Conservation (phyloP, 371 early-diverging fungal genomes). For the Circinella minor region DNA sequence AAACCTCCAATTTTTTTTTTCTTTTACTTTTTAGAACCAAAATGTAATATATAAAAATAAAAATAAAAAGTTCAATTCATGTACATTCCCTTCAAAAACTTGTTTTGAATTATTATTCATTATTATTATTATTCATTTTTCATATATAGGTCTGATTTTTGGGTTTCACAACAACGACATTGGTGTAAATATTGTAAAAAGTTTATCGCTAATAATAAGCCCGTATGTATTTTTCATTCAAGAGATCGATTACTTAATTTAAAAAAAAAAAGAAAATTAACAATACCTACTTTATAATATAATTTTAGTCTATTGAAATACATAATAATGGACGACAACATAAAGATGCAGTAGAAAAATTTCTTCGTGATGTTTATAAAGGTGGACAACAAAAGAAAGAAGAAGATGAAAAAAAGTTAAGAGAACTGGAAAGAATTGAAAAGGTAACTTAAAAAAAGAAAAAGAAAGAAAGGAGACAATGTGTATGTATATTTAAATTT, state of each 20-base stretch:
- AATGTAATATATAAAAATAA: too few species aligned
- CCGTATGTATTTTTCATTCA: constrained; percentile 48
- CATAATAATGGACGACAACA: constrained; percentile 75
- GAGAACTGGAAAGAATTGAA: constrained; percentile 68
- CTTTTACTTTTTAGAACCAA: too few species aligned
- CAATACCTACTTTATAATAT: not conserved
- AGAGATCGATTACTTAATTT: not conserved
- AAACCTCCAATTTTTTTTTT: too few species aligned
- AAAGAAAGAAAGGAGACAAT: not conserved
- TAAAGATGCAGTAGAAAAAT: constrained; percentile 71
- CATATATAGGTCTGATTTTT: constrained; percentile 70
- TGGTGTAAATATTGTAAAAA: constrained; percentile 82
- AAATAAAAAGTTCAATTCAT: too few species aligned
- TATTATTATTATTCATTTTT: not conserved
- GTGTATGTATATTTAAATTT: too few species aligned
- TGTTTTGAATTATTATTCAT: too few species aligned
- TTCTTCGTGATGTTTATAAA: constrained; percentile 68
- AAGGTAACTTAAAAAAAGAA: constrained; percentile 38
- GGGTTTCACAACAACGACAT: constrained; percentile 74
- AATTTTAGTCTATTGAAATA: constrained; percentile 39
- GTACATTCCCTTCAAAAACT: too few species aligned
- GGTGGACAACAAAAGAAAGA: constrained; percentile 59
- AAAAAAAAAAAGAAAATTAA: not conserved
- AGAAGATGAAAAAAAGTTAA: constrained; percentile 53
- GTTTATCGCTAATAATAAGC: constrained; percentile 75